phyloP scores from a whole-genome alignment of 148 eudicot genomes.

The Selenicereus undatus region DNA sequence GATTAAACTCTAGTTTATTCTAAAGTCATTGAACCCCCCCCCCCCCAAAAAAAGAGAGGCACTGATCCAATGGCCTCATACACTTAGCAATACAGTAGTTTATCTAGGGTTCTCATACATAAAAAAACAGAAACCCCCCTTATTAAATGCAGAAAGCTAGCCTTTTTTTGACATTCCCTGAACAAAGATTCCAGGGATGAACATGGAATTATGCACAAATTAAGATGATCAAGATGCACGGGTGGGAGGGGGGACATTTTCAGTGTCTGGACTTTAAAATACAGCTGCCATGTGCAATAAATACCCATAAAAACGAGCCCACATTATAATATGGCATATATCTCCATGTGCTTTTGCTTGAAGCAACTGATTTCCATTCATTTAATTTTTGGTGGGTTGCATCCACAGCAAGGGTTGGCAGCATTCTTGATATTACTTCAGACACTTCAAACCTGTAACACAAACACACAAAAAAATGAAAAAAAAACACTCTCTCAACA shows the following conservation, averaged over 20 bases:
- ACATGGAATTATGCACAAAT: not conserved
- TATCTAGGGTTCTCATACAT: not conserved
- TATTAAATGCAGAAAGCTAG: not conserved
- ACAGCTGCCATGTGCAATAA: not conserved
- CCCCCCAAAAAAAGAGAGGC: not conserved
- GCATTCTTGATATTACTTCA: slow-evolving; percentile 50
- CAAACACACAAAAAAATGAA: not conserved
- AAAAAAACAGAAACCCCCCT: not conserved
- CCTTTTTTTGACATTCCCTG: not conserved
- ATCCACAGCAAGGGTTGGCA: slow-evolving; percentile 45
- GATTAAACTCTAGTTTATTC: not conserved
- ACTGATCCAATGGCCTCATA: not conserved
- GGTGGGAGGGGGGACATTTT: not conserved
- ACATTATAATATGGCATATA: slow-evolving; percentile 70
- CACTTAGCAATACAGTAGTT: not conserved
- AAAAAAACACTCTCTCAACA: not conserved
- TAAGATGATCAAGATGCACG: not conserved
- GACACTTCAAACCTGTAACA: slow-evolving; percentile 57
- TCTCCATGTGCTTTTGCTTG: slow-evolving; percentile 59
- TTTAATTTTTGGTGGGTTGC: slow-evolving; percentile 35
- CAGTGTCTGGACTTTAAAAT: slow-evolving; percentile 6
- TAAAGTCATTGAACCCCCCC: not conserved
- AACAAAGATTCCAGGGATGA: not conserved
- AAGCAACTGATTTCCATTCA: slow-evolving; percentile 42
- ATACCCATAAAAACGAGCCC: slow-evolving; percentile 66